Conservation (phyloP, 1,284 basidiomycete species). For the Pyrrhoderma noxium region DNA sequence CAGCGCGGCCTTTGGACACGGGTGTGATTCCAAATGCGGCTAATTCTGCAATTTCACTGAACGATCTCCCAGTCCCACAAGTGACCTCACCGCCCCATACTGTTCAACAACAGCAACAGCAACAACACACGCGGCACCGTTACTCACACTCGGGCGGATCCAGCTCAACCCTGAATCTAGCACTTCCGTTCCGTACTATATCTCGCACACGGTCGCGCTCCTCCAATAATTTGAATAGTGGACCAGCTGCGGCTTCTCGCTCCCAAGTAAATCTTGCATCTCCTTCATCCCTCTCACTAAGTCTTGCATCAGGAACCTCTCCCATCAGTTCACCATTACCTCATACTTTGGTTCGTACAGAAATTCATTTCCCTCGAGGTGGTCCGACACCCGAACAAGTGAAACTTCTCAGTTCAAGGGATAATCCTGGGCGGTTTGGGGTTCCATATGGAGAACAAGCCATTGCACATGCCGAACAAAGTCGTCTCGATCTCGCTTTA, state of each 20-base stretch:
- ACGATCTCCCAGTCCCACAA: neutral
- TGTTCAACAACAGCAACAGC: neutral
- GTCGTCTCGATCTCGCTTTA: conserved; percentile 6
- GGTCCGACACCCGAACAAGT: conserved; percentile 49
- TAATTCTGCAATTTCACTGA: conserved; percentile 4
- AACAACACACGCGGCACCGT: conserved; percentile 22
- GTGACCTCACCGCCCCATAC: conserved; percentile 1
- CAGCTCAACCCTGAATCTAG: conserved; percentile 29
- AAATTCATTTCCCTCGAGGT: conserved; percentile 39
- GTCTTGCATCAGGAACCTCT: neutral
- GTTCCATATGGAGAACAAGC: conserved; percentile 40
- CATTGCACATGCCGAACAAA: conserved; percentile 5
- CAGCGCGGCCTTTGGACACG: neutral
- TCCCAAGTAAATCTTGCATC: conserved; percentile 27
- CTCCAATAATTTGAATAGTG: neutral
- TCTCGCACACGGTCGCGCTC: conserved; percentile 23
- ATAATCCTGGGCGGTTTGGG: conserved; percentile 37
- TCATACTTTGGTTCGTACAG: conserved; percentile 42
- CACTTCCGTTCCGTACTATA: conserved; percentile 22
- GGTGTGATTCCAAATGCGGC: neutral
- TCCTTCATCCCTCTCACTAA: conserved; percentile 35
- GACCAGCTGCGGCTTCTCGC: neutral
- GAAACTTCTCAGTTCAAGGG: conserved; percentile 40
- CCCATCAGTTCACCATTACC: conserved; percentile 42
- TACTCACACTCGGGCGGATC: conserved; percentile 29